Evolutionary conservation across 2,329 filamentous ascomycete species (phyloP), one percentile per base, ranked within the genome.

Genomic region (Aspergillus niger): DNA sequence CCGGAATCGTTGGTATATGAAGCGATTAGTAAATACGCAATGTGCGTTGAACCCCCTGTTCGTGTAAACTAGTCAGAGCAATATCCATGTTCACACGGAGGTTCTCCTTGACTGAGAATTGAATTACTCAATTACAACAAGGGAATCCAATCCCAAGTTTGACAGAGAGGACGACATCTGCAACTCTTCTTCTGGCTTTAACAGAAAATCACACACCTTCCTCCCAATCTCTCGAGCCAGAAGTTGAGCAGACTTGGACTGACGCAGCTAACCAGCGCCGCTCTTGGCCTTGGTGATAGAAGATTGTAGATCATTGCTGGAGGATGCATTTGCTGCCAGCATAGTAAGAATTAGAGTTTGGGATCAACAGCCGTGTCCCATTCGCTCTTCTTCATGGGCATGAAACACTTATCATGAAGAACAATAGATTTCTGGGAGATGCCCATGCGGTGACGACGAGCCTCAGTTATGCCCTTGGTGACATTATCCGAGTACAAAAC

Each of bases 351-450:
- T 20, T 2, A 20, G 20, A 20, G 2, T 20, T 80, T 81, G 5
- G 76, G 69, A 15, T 65, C 58, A 2, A 75, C 57, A 1, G 69
- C 69, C 0, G 59, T 62, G 1, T 58, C 64, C 65, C 72, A 78
- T 17, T 78, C 67, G 3, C 69, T 65, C 38, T 67, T 71, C 0
- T 58, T 67, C 71, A 79, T 75, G 15, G 8, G n/a, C 8, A 20
- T 2, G 13, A 28, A 51, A 5, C 13, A 6, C 17, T 43, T 38
- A 11, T 43, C 17, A 20, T 38, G 52, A 6, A 67, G 58, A 0
- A 67, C 63, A 59, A 69, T 65, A 0, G 68, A 51, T 8, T 62
- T 62, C 13, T 73, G 69, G 11, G 71, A 55, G 8, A 71, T 57
- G 1, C 69, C 69, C n/a, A 39, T 59, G 8, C 67, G 36, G 22